Evolutionary conservation across 495 filamentous ascomycete species (phyloP).

Genomic region (Terfezia claveryi): DNA sequence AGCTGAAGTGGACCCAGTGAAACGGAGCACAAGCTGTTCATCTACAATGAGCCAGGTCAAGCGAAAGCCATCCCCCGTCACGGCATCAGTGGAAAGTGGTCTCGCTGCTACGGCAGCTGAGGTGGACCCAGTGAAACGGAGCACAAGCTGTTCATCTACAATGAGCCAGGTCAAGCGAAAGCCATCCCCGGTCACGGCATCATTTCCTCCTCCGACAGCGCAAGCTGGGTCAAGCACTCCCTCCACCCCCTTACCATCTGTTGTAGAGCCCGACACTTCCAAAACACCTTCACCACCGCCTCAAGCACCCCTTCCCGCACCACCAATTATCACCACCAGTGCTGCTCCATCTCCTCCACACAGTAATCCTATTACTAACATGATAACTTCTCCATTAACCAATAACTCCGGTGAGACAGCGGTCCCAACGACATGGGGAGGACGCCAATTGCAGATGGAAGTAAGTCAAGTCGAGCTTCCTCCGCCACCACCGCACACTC

Average conservation of each 20-base stretch:
- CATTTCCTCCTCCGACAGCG: not conserved
- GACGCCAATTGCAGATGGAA: not conserved
- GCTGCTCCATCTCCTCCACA: not conserved
- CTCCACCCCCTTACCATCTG: not conserved
- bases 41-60: not conserved
- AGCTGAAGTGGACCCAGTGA: not conserved
- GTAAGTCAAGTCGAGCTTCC: not conserved
- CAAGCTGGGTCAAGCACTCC: not conserved
- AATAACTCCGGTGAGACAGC: not conserved
- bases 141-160: not conserved
- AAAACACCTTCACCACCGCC: not conserved
- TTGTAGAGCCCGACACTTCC: not conserved
- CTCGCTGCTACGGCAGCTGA: not conserved
- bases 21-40: not conserved
- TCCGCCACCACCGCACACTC: not conserved
- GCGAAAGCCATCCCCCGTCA: not conserved
- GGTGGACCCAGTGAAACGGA: not conserved
- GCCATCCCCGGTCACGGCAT: not conserved
- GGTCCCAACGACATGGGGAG: not conserved
- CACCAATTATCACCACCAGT: not conserved
- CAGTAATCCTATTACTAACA: not conserved
- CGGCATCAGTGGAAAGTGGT: not conserved
- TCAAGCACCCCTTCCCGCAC: not conserved
- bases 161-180: not conserved
- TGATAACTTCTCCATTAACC: not conserved